These are phyloP conservation scores for Mucor ambiguus DNA, from an alignment of 371 early-diverging fungal genomes.

Conservation along the genomic window DNA sequence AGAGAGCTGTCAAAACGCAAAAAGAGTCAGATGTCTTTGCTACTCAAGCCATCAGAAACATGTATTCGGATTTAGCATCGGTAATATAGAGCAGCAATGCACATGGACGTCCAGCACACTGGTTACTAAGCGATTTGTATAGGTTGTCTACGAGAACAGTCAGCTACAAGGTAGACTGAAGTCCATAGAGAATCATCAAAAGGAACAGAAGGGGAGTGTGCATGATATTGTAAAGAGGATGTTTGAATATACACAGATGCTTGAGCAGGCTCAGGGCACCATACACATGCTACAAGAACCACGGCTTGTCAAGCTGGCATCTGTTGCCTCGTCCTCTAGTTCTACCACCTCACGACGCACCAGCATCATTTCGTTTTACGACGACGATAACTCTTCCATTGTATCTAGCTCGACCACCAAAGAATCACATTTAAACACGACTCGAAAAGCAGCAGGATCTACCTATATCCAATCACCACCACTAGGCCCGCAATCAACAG, in stretches of 20 bases:
- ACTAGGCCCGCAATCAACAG: conserved; percentile 17
- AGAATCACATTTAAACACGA: background rate
- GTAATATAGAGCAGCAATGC: conserved; percentile 26
- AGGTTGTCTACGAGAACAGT: conserved; percentile 57
- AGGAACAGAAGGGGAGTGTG: conserved; percentile 54
- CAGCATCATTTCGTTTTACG: conserved; percentile 13
- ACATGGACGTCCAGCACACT: background rate
- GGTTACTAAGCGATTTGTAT: background rate
- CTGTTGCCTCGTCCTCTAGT: conserved; percentile 4
- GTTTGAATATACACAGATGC: conserved; percentile 55
- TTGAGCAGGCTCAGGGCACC: conserved; percentile 62
- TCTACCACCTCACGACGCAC: conserved; percentile 12
- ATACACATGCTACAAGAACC: conserved; percentile 45
- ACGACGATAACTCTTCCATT: conserved; percentile 8
- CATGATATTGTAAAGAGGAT: conserved; percentile 54
- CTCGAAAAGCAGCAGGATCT: background rate
- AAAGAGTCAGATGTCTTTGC: conserved; percentile 59
- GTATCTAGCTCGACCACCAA: conserved; percentile 6
- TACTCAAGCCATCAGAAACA: conserved; percentile 54
- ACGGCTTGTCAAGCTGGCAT: conserved; percentile 14
- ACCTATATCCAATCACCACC: conserved; percentile 24
- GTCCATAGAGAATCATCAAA: conserved; percentile 52
- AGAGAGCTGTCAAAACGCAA: conserved; percentile 57
- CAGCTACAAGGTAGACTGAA: conserved; percentile 49
- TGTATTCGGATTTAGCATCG: conserved; percentile 60